Evolutionary conservation across 2,329 filamentous ascomycete species (phyloP).

Genomic region (Pseudomassariella vexata): DNA sequence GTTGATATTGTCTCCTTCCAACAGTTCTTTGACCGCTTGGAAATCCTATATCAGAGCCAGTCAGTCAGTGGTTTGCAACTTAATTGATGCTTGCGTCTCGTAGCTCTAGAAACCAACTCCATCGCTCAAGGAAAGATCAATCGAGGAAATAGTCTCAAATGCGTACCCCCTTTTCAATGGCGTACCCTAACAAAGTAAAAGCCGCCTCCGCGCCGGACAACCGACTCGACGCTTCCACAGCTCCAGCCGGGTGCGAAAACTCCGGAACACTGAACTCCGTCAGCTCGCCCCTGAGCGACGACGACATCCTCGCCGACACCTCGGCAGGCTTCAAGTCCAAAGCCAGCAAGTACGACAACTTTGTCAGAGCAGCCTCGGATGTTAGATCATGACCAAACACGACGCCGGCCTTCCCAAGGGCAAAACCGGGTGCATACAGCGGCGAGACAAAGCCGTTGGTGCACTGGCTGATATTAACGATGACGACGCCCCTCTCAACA

Average conservation of each 20-base stretch:
- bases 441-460: conserved; percentile 70
- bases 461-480: conserved; percentile 92
- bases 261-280: conserved; percentile 68
- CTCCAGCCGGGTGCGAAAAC: conserved; percentile 64
- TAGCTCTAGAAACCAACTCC: too few relatives aligned
- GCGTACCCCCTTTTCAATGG: conserved; percentile 67
- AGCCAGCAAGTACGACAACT: conserved; percentile 80
- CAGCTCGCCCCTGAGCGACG: conserved; percentile 76
- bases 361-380: conserved; percentile 84
- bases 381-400: conserved; percentile 88
- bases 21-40: conserved; percentile 57
- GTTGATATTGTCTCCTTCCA: conserved; percentile 54
- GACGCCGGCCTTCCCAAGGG: conserved; percentile 75
- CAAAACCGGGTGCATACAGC: conserved; percentile 71
- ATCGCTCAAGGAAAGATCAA: too few relatives aligned
- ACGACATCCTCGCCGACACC: conserved; percentile 65
- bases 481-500: conserved; percentile 73
- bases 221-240: conserved; percentile 45
- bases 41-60: too few relatives aligned
- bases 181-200: conserved; percentile 73
- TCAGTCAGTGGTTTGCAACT: too few relatives aligned
- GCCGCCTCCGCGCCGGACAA: conserved; percentile 46
- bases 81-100: too few relatives aligned
- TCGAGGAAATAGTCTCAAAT: too few relatives aligned
- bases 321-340: conserved; percentile 55